phyloP scores from a whole-genome alignment of 2,329 filamentous ascomycete species.

The Hortaea sp. region DNA sequence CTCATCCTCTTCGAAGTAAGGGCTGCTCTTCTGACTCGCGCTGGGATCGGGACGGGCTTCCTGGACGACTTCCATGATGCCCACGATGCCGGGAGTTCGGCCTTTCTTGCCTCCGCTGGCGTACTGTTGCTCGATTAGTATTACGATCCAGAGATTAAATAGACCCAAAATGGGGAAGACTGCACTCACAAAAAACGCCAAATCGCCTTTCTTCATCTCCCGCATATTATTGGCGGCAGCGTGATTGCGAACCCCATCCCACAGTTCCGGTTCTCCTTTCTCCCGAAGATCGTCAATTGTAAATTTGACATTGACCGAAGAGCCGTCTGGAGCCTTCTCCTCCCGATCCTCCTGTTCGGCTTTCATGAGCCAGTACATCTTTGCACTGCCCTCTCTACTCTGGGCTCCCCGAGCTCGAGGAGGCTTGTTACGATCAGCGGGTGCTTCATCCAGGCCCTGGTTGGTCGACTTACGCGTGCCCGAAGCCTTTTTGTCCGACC shows the following conservation, averaged over 20 bases:
- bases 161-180: too few species aligned
- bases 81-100: conserved; percentile 63
- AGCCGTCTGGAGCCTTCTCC: conserved; percentile 57
- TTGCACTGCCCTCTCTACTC: neutral
- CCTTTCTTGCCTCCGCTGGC: conserved; percentile 74
- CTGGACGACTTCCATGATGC: conserved; percentile 58
- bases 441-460: conserved; percentile 9
- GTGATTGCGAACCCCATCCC: conserved; percentile 59
- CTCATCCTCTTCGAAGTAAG: conserved; percentile 77
- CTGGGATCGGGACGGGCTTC: conserved; percentile 71
- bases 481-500: neutral
- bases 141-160: too few species aligned
- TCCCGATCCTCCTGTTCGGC: conserved; percentile 71
- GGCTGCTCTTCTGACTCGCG: conserved; percentile 59
- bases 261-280: conserved; percentile 66
- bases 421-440: conserved; percentile 1
- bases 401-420: too few species aligned
- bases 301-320: conserved; percentile 79
- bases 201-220: conserved; percentile 81
- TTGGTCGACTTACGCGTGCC: neutral
- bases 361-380: conserved; percentile 41
- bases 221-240: conserved; percentile 79
- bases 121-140: conserved; percentile 38
- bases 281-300: conserved; percentile 81
- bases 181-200: conserved; percentile 67